Evolutionary conservation across 73 alveolate genomes (phyloP), one percentile per base, ranked within the genome.

Genomic region (Tetrahymena thermophila): DNA sequence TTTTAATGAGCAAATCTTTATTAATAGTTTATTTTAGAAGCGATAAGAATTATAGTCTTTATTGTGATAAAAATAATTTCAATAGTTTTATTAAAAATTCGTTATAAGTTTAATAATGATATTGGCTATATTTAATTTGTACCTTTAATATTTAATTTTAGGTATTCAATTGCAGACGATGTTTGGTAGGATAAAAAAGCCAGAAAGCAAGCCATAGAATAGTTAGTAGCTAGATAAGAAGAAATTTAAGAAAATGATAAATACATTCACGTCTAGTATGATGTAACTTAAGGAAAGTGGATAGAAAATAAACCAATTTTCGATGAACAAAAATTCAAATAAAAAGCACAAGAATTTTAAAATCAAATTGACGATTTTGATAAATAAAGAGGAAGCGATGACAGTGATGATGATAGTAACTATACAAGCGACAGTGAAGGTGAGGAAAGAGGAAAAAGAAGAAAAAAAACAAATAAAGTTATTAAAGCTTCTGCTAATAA

Each of bases 131-230:
- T 11, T 44, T 11, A 44, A 44, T 7, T 44, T 14, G 9, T 44
- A 7, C 2, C 2, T 4, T 44, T 17, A 58, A 71, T 23, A 19
- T 19, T 28, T 31, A 8, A n/a, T 71, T 10, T 9, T 25, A 71
- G 89, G 89, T 95, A 95, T 95, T 34, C 71, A 21, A 95, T 95
- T 19, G 95, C 43, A 8, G 97, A 95, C 19, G 95, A 95, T 95
- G 94, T 95, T 31, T 95, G 95, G 97, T 34, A 95, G 57, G 94
- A 55, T 89, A 35, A 95, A 35, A 94, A 95, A 40, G 56, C 94
- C 31, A 38, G 95, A 35, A 43, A 89, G 16, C 19, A 95, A 38
- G 97, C 97, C 23, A 44, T 95, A 0, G 94, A 50, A 31, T 85
- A 89, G 38, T 31, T 95, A 16, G 50, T 89, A 16, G 35, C 93